Evolutionary conservation across 2,329 filamentous ascomycete species (phyloP), one percentile per base, ranked within the genome.

Genomic region (Pseudogymnoascus sp.): DNA sequence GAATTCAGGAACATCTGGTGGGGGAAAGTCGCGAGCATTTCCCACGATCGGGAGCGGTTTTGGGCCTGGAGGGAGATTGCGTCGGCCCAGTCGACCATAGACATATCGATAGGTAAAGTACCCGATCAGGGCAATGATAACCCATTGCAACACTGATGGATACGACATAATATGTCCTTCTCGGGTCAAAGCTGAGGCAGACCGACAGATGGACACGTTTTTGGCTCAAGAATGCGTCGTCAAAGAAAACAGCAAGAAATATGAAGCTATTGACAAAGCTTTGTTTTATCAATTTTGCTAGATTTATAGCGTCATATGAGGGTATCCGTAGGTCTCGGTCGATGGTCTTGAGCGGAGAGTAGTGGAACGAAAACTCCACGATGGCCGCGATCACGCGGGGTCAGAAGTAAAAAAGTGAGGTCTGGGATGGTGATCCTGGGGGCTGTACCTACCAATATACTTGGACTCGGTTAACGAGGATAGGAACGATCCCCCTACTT

Each of bases 1-100:
- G 68, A 71, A 77, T 60, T 79, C 78, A 7, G 71, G 73, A 39
- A 65, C 65, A 0, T 72, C 73, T 7, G 70, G 62, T 0, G 73
- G 69, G 0, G 81, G 81, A 10, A 83, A 69, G 64, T 83, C 80
- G 1, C 66, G 64, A 14, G 83, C 65, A 66, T 83, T 83, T 3
- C 81, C 81, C 3, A 83, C 31, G 0, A 83, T 12, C 0, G 79
- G 79, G 6, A 78, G 68, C 0, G 74, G 74, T 38, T 73, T 79
- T 0, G 81, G 82, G 0, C 82, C 82, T 1, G 81, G 81, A 1
- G 80, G 81, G 0, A 81, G 68, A 1, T 33, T 55, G 8, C 29
- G 45, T 31, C 26, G 45, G 19, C 45, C 26, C 6, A n/a, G 6
- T 41, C n/a, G 16, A 60, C 33, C 14, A 7, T 23, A 38, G 14